These are phyloP conservation scores for Monosporascus sp. DNA, from an alignment of 2,329 filamentous ascomycete species.

Conservation along the genomic window DNA sequence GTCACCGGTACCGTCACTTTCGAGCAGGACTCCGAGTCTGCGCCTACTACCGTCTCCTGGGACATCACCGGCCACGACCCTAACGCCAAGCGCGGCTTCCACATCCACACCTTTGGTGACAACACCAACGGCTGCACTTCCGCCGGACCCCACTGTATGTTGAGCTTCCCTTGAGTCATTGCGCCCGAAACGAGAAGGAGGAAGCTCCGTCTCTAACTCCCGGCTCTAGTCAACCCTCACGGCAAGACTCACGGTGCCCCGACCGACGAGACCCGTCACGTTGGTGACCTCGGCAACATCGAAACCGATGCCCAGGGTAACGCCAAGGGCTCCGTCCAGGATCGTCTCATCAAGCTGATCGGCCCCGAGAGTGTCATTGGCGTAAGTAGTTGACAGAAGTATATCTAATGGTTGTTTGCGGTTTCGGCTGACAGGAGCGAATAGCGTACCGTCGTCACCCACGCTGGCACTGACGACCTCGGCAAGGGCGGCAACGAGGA, in stretches of 20 bases:
- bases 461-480: conserved; percentile 93
- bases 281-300: conserved; percentile 97
- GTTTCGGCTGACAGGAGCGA: conserved; percentile 15
- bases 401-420: not conserved
- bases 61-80: conserved; percentile 88
- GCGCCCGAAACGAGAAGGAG: not conserved
- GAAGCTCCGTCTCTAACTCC: conserved; percentile 8
- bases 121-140: conserved; percentile 99
- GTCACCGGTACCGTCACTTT: conserved; percentile 91
- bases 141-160: conserved; percentile 92
- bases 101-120: conserved; percentile 98
- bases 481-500: conserved; percentile 89
- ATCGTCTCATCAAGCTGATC: conserved; percentile 90
- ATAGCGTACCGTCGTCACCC: conserved; percentile 89
- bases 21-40: conserved; percentile 80
- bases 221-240: conserved; percentile 79
- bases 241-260: conserved; percentile 89
- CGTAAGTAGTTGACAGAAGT: conserved; percentile 46
- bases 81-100: conserved; percentile 96
- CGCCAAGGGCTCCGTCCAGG: conserved; percentile 70
- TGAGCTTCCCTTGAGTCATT: not conserved
- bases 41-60: conserved; percentile 83
- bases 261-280: conserved; percentile 77
- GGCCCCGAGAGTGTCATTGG: conserved; percentile 92
- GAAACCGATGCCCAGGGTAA: conserved; percentile 92